These are phyloP conservation scores for Sporodiniella umbellata DNA, from an alignment of 371 early-diverging fungal species.

Conservation along the genomic window DNA sequence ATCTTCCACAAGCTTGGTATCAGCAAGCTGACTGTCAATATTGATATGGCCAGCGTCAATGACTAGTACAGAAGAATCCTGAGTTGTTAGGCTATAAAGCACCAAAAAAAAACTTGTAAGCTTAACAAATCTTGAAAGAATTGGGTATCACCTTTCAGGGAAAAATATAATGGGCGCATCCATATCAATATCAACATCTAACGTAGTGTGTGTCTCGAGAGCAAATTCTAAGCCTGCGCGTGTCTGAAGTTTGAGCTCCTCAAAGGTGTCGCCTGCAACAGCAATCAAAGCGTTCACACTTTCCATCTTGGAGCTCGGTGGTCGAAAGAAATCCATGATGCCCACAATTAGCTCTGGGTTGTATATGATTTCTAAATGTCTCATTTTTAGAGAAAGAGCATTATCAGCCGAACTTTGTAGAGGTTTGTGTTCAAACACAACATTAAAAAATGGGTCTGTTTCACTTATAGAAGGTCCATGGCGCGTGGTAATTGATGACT, in stretches of 20 bases:
- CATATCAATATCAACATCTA: constrained; percentile 75
- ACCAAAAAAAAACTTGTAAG: not conserved
- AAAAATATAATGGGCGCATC: constrained; percentile 88
- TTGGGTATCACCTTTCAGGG: constrained; percentile 57
- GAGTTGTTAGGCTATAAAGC: constrained; percentile 19
- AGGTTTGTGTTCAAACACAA: constrained; percentile 73
- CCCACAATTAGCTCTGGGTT: constrained; percentile 66
- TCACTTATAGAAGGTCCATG: not conserved
- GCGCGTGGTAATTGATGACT: constrained; percentile 2
- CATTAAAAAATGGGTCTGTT: constrained; percentile 59
- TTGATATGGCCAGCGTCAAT: constrained; percentile 82
- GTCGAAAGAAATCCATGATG: constrained; percentile 71
- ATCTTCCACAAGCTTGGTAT: constrained; percentile 52
- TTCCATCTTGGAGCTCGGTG: constrained; percentile 62
- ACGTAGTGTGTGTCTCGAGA: constrained; percentile 71
- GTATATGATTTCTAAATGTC: constrained; percentile 79
- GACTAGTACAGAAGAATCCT: constrained; percentile 56
- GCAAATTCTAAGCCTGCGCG: constrained; percentile 75
- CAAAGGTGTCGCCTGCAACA: constrained; percentile 73
- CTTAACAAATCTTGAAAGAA: not conserved
- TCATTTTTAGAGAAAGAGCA: constrained; percentile 64
- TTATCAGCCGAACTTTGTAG: constrained; percentile 72
- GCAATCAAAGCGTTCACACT: constrained; percentile 51
- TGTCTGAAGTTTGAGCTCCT: constrained; percentile 75
- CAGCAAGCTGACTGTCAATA: constrained; percentile 70